Evolutionary conservation across 1,139 yeast species (phyloP).

Genomic region (Casaregolazyma lundiana): DNA sequence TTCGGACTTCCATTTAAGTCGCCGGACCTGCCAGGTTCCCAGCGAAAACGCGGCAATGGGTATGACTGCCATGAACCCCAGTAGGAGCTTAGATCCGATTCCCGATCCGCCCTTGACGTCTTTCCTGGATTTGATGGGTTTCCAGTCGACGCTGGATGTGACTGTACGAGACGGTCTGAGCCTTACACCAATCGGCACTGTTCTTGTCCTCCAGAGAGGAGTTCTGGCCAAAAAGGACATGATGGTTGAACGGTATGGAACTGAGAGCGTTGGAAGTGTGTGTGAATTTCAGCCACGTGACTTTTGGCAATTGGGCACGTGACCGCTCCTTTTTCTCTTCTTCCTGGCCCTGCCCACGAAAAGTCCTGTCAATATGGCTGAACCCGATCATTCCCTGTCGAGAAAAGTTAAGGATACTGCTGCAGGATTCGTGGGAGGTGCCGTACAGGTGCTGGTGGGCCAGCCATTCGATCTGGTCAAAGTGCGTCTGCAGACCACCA

Average conservation of each 20-base stretch:
- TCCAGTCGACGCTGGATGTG: constrained; percentile 81
- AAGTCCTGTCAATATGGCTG: constrained; percentile 4
- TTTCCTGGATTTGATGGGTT: constrained; percentile 58
- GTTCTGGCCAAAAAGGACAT: neutral
- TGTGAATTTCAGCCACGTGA: no score
- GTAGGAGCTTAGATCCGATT: constrained; percentile 37
- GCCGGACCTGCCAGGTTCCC: constrained; percentile 90
- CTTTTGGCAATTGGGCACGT: no score
- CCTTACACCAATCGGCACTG: neutral
- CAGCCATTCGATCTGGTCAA: constrained; percentile 72
- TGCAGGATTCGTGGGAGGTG: constrained; percentile 46
- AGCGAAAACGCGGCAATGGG: constrained; percentile 81
- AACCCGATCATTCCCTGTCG: constrained; percentile 44
- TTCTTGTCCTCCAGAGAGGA: neutral
- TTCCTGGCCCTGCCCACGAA: no score
- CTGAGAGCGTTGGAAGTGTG: no score
- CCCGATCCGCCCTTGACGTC: constrained; percentile 31
- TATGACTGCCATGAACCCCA: constrained; percentile 55
- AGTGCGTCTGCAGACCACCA: constrained; percentile 55
- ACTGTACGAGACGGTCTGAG: constrained; percentile 32
- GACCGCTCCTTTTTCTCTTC: no score
- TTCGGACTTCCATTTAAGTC: constrained; percentile 85
- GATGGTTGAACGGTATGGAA: no score
- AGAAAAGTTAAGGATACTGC: constrained; percentile 59
- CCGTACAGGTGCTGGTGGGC: constrained; percentile 70